Percentiles rank a stretch among this genome's conserved stretches.
Evolutionary conservation across 2,329 filamentous ascomycete species (phyloP).

Genomic region (Cercospora berteroae): DNA sequence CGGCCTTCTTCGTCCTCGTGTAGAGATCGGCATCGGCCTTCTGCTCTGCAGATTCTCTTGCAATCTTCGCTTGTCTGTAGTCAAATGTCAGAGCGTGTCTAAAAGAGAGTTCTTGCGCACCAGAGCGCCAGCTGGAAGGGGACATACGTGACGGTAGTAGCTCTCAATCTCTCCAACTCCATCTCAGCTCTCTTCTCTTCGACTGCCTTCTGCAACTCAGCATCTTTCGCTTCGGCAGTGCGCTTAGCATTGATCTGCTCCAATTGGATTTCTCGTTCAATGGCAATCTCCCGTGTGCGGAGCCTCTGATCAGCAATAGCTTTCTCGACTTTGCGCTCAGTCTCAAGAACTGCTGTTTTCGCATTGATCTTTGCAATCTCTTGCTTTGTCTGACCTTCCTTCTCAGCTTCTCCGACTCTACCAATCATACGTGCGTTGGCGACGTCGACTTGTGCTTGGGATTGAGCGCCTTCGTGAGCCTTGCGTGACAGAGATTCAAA

Average conservation of each 20-base stretch:
- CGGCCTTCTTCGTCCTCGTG: slow-evolving; percentile 52
- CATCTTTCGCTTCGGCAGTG: slow-evolving; percentile 71
- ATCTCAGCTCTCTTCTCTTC: slow-evolving; percentile 74
- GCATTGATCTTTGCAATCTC: slow-evolving; percentile 87
- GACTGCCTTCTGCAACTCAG: slow-evolving; percentile 75
- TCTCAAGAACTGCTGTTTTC: slow-evolving; percentile 79
- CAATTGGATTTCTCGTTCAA: slow-evolving; percentile 72
- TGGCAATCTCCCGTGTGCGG: slow-evolving; percentile 67
- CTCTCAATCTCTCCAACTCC: slow-evolving; percentile 76
- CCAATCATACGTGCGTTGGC: slow-evolving; percentile 60
- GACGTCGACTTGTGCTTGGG: slow-evolving; percentile 68
- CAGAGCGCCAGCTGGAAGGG: neutral
- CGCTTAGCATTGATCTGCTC: slow-evolving; percentile 71
- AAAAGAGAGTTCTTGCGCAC: neutral
- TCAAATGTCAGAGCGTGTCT: neutral
- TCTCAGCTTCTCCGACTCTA: slow-evolving; percentile 74
- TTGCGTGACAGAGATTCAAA: slow-evolving; percentile 80
- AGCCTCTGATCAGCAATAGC: slow-evolving; percentile 73
- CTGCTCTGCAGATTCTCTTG: slow-evolving; percentile 41
- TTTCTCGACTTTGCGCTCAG: slow-evolving; percentile 78
- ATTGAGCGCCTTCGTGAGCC: slow-evolving; percentile 79
- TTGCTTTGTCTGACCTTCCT: slow-evolving; percentile 76
- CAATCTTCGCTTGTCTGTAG: slow-evolving; percentile 62
- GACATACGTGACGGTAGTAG: slow-evolving; percentile 65
- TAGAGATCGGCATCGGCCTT: slow-evolving; percentile 57